Base-by-base conservation (phyloP, 176 grass and related monocot genomes). In the Saccharum spontaneum region DNA sequence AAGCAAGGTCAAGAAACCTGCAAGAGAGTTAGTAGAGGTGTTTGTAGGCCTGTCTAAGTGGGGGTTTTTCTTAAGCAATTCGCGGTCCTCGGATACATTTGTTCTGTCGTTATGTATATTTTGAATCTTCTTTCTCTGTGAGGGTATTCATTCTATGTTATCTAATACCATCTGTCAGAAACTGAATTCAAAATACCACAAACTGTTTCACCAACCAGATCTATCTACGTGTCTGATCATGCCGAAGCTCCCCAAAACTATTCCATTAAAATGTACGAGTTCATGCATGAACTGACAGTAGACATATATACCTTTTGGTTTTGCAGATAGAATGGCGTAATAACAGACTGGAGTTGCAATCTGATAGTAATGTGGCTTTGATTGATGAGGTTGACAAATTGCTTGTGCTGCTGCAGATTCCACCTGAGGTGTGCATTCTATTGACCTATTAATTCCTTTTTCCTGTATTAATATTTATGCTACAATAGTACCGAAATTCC, bases 271-370 rank as follows among this genome's bases (percentile, higher is more conserved):
- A 23, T 59, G 20, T 61, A 61, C 1, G 54, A n/a, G 3, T 61
- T 61, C 57, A 61, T 61, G 57, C 57, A 61, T 61, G 57, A 9
- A 24, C 20, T 59, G 20, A 59, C 20, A 59, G 31, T 36, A 44
- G 28, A 33, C 72, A 55, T 50, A 48, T 73, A 69, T 76, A 26
- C 38, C 44, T 45, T 73, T 84, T 55, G 14, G 31, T 76, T 48
- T 74, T 89, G 65, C 87, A 98, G 96, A 98, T 98, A 75, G 96
- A 98, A 87, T 93, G 88, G 79, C 91, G 93, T 65, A 98, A 98
- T 80, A 98, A 98, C 46, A 93, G 80, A 81, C 86, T 95, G 81
- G 96, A 98, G 86, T 82, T 92, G 67, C 96, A 98, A 81, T 95
- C 91, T 55, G 96, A 89, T 8, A 98, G 90, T 88, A 98, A 94